Conservation (phyloP, 805 yeast species). For the Wickerhamomyces subpelliculosus region DNA sequence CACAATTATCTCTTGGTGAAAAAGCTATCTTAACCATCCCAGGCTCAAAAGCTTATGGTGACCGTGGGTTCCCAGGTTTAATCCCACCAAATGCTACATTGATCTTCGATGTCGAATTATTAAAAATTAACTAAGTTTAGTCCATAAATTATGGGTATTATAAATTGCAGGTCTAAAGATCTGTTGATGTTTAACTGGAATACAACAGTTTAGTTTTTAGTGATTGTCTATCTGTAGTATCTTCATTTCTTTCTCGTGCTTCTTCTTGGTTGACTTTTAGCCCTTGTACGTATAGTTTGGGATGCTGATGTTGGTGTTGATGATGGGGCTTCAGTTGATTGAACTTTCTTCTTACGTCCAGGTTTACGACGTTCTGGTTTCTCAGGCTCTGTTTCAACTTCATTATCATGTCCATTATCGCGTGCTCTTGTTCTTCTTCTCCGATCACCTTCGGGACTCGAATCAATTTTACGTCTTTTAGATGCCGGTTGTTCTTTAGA, state of each 20-base stretch:
- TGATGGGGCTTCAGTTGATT: slow-evolving; percentile 8
- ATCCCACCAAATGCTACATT: slow-evolving; percentile 96
- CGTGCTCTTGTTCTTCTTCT: slow-evolving; percentile 5
- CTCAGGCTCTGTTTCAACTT: slow-evolving; percentile 6
- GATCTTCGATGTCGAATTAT: slow-evolving; percentile 75
- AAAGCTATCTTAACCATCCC: slow-evolving; percentile 90
- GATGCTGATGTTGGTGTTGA: slow-evolving; percentile 9
- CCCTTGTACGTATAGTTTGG: slow-evolving; percentile 13
- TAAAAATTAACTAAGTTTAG: slow-evolving; percentile 31
- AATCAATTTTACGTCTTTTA: slow-evolving; percentile 2
- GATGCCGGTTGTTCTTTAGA: slow-evolving; percentile 5
- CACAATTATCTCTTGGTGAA: slow-evolving; percentile 87
- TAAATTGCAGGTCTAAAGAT: too few relatives aligned
- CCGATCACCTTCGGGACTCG: neutral
- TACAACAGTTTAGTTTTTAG: too few relatives aligned
- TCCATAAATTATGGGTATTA: neutral
- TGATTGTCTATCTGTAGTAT: neutral
- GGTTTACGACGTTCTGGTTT: slow-evolving; percentile 2
- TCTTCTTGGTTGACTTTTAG: slow-evolving; percentile 10
- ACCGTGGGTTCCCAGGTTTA: slow-evolving; percentile 92
- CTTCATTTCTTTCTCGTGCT: slow-evolving; percentile 6
- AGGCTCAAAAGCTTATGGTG: slow-evolving; percentile 89
- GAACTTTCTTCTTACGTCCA: too few relatives aligned
- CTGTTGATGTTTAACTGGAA: too few relatives aligned
- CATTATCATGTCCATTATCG: too few relatives aligned